A percentile compares a stretch with the other conserved stretches of the same genome.
phyloP scores from a whole-genome alignment of 1,284 basidiomycete species.

The Fomitopsis schrenkii region DNA sequence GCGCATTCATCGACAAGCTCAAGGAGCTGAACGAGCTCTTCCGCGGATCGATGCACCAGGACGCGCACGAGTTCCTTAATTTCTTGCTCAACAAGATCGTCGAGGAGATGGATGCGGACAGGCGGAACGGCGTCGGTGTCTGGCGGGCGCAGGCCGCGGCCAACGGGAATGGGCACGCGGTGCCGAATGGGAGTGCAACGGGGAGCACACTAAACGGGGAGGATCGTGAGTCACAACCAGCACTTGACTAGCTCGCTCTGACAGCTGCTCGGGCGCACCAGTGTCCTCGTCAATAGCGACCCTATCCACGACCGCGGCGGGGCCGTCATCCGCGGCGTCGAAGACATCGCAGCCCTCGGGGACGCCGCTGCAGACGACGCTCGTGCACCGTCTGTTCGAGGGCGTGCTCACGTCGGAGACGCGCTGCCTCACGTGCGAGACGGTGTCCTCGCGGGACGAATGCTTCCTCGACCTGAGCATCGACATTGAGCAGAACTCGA shows the following conservation, averaged over 20 bases:
- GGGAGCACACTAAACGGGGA: slow-evolving; percentile 33
- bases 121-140: slow-evolving; percentile 34
- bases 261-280: slow-evolving; percentile 19
- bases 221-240: slow-evolving; percentile 42
- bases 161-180: slow-evolving; percentile 11
- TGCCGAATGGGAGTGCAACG: neutral
- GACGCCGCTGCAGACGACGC: slow-evolving; percentile 47
- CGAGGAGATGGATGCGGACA: slow-evolving; percentile 85
- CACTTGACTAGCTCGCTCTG: slow-evolving; percentile 4
- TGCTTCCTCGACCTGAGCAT: slow-evolving; percentile 96
- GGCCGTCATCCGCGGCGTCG: slow-evolving; percentile 16
- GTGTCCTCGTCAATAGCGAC: slow-evolving; percentile 57
- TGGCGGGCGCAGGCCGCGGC: slow-evolving; percentile 10
- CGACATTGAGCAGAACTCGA: slow-evolving; percentile 97
- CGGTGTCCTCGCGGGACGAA: slow-evolving; percentile 94
- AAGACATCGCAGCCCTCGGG: slow-evolving; percentile 26
- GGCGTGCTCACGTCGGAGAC: slow-evolving; percentile 95
- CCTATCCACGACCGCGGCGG: slow-evolving; percentile 33
- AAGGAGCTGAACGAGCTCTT: slow-evolving; percentile 87
- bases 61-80: slow-evolving; percentile 97
- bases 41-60: slow-evolving; percentile 86
- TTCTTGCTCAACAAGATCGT: slow-evolving; percentile 91
- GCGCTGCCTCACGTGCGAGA: slow-evolving; percentile 95
- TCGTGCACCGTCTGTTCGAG: slow-evolving; percentile 92
- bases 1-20: slow-evolving; percentile 87